Conservation (phyloP, 345 rosid genomes). For the Erucastrum elatum region DNA sequence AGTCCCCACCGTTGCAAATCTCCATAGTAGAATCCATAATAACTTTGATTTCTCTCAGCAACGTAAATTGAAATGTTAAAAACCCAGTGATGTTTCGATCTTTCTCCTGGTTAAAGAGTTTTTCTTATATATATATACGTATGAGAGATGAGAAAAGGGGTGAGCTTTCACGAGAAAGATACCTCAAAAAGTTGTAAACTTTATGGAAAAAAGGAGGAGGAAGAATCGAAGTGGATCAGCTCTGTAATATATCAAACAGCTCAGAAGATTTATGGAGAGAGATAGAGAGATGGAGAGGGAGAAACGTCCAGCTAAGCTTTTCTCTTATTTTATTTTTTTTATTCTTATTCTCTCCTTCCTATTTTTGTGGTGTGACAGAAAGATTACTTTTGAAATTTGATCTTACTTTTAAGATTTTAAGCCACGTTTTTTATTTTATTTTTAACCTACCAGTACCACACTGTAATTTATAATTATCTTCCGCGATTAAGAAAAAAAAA, state of each 20-base stretch:
- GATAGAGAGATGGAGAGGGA: not conserved
- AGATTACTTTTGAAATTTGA: not conserved
- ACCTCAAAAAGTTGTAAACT: not conserved
- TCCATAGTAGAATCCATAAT: too few relatives aligned
- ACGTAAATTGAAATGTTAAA: too few relatives aligned
- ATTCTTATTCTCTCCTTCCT: not conserved
- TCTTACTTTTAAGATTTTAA: too few relatives aligned
- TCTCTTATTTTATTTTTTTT: not conserved
- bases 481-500: not conserved
- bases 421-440: not conserved
- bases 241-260: not conserved
- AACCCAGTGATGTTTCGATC: too few relatives aligned
- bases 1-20: too few relatives aligned
- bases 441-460: not conserved
- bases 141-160: slow-evolving; percentile 15
- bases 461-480: not conserved
- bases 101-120: too few relatives aligned
- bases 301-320: slow-evolving; percentile 17
- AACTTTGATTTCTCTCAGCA: too few relatives aligned
- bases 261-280: not conserved
- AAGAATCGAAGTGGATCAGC: slow-evolving; percentile 5
- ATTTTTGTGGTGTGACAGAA: not conserved
- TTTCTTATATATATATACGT: not conserved
- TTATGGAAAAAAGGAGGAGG: not conserved
- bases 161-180: slow-evolving; percentile 3